phyloP scores from a whole-genome alignment of 1,139 yeast species.

The Torulaspora globosa region DNA sequence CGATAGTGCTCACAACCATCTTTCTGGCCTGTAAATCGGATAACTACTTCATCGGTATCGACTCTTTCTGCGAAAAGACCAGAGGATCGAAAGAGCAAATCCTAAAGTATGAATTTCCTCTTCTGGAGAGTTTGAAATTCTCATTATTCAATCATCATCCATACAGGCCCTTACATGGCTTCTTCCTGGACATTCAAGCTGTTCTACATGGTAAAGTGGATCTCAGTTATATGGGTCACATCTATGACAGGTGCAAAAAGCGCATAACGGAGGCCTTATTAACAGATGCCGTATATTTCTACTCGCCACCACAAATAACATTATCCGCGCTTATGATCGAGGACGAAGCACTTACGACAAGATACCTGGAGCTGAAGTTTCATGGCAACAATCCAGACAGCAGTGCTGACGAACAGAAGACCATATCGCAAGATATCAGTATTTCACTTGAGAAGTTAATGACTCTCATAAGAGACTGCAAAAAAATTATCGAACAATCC shows the following conservation, averaged over 20 bases:
- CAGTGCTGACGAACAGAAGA: conserved; percentile 12
- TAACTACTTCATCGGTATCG: conserved; percentile 81
- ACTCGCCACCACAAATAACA: conserved; percentile 93
- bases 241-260: conserved; percentile 66
- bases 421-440: conserved; percentile 1
- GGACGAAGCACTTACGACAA: conserved; percentile 59
- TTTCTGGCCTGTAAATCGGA: conserved; percentile 92
- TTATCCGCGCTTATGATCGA: conserved; percentile 72
- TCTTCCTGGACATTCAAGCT: conserved; percentile 81
- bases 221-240: conserved; percentile 40
- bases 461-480: conserved; percentile 47
- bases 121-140: conserved; percentile 70
- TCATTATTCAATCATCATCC: conserved; percentile 87
- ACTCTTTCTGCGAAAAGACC: conserved; percentile 68
- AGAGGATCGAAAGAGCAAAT: conserved; percentile 63
- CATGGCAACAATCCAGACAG: conserved; percentile 21
- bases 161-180: conserved; percentile 82
- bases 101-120: conserved; percentile 69
- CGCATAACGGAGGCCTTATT: conserved; percentile 62
- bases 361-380: conserved; percentile 62
- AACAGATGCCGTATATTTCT: conserved; percentile 71
- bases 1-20: conserved; percentile 75
- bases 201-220: conserved; percentile 44
- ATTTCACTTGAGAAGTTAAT: conserved; percentile 45
- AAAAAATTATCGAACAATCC: conserved; percentile 43